A percentile compares a stretch with the other conserved stretches of the same genome.
Evolutionary conservation across 1,284 basidiomycete species (phyloP).

Genomic region (Moesziomyces sp.): DNA sequence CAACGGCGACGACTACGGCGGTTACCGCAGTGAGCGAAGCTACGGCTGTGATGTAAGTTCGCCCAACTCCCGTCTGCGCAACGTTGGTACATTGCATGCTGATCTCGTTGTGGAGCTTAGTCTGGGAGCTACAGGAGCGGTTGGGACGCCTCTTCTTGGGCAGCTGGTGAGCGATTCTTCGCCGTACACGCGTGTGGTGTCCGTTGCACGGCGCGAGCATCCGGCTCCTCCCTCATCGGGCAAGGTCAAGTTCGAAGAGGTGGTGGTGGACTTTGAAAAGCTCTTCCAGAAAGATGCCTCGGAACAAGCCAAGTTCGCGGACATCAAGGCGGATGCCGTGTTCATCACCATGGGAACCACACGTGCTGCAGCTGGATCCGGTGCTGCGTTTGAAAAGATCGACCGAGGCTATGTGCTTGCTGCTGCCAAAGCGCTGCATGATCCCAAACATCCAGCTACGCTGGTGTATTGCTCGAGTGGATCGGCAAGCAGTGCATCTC

Average conservation of each 20-base stretch:
- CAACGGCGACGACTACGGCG: conserved; percentile 6
- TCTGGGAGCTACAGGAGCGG: conserved; percentile 54
- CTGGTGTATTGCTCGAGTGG: conserved; percentile 78
- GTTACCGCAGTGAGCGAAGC: conserved; percentile 9
- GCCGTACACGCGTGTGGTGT: conserved; percentile 72
- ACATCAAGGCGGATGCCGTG: conserved; percentile 17
- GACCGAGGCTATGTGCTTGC: conserved; percentile 80
- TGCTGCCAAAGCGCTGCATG: conserved; percentile 75
- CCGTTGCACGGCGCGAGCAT: conserved; percentile 73
- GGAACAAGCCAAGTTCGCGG: conserved; percentile 33
- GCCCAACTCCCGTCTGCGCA: background rate
- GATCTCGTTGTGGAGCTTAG: background rate
- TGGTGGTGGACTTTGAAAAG: conserved; percentile 52
- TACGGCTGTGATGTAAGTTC: conserved; percentile 39
- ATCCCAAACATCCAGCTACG: conserved; percentile 70
- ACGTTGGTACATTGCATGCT: too few species aligned
- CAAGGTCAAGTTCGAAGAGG: conserved; percentile 64
- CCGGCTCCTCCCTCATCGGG: conserved; percentile 60
- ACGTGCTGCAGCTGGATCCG: conserved; percentile 72
- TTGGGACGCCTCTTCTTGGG: conserved; percentile 48
- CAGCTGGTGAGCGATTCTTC: conserved; percentile 25
- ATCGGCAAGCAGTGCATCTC: conserved; percentile 42
- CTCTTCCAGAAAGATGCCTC: conserved; percentile 14
- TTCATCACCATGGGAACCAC: conserved; percentile 57
- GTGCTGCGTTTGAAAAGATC: conserved; percentile 77